A percentile compares a stretch with the other conserved stretches of the same genome.
These are phyloP conservation scores for Phlyctochytrium arcticum DNA, from an alignment of 192 early-diverging fungal genomes.

Conservation along the genomic window DNA sequence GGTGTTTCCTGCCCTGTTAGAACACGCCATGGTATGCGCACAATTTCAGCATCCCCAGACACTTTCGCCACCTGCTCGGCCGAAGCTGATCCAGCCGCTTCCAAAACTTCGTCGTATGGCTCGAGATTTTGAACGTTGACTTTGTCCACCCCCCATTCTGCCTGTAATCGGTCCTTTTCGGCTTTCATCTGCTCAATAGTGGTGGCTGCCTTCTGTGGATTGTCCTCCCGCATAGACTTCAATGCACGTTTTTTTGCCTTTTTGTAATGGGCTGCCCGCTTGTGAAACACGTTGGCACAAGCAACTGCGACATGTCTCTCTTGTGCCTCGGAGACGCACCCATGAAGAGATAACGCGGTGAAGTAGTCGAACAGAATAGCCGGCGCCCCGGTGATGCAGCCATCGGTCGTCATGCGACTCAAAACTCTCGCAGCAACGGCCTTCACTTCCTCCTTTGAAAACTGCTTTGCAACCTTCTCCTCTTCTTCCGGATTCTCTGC, in stretches of 20 bases:
- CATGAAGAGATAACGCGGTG: background rate
- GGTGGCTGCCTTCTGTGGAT: background rate
- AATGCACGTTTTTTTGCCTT: background rate
- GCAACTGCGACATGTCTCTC: background rate
- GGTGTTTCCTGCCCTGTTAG: background rate
- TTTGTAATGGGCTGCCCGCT: constrained; percentile 10
- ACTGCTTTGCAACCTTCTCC: too few relatives aligned
- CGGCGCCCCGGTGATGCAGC: background rate
- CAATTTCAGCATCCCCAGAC: background rate
- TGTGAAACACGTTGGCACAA: constrained; percentile 5
- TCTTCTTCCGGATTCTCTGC: too few relatives aligned
- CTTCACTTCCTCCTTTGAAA: background rate
- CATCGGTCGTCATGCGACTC: background rate
- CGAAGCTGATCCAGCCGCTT: background rate
- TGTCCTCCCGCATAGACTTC: background rate
- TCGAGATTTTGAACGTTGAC: background rate
- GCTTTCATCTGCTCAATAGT: background rate
- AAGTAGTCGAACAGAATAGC: background rate
- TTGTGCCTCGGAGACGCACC: background rate
- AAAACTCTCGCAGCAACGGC: background rate
- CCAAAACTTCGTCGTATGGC: background rate
- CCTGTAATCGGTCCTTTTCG: background rate
- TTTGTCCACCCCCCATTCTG: background rate
- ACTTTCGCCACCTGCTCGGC: background rate
- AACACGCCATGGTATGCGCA: background rate